Conservation (phyloP, 371 early-diverging fungal genomes). For the Mortierella sp. region DNA sequence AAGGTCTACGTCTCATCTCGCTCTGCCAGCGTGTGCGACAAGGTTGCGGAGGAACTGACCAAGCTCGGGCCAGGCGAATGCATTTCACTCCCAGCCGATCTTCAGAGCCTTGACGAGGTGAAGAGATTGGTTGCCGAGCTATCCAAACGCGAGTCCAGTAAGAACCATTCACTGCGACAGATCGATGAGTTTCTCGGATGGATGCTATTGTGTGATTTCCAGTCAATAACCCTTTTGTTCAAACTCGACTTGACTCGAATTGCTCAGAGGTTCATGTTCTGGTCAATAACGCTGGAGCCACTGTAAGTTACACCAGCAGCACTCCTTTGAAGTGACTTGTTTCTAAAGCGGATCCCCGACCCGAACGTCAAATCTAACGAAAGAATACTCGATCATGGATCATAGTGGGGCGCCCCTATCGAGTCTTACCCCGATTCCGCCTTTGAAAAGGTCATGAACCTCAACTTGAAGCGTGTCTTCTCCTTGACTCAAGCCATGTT, state of each 20-base stretch:
- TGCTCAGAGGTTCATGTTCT: conserved; percentile 79
- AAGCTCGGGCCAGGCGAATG: conserved; percentile 77
- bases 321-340: no score
- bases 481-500: conserved; percentile 83
- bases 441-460: conserved; percentile 84
- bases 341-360: no score
- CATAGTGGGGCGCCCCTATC: conserved; percentile 69
- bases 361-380: no score
- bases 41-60: conserved; percentile 70
- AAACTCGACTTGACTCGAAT: no score
- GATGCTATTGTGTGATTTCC: no score
- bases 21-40: conserved; percentile 67
- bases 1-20: conserved; percentile 82
- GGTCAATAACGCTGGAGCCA: conserved; percentile 89
- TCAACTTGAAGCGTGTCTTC: conserved; percentile 90
- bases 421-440: conserved; percentile 75
- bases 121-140: conserved; percentile 70
- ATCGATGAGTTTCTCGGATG: no score
- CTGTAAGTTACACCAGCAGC: conserved; percentile 52
- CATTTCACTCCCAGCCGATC: conserved; percentile 80
- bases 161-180: no score
- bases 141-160: conserved; percentile 67
- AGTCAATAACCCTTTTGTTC: no score
- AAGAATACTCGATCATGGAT: background rate
- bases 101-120: conserved; percentile 72